Evolutionary conservation across 2,329 filamentous ascomycete species (phyloP).

Genomic region (Arthrobotrys pseudoclavata): DNA sequence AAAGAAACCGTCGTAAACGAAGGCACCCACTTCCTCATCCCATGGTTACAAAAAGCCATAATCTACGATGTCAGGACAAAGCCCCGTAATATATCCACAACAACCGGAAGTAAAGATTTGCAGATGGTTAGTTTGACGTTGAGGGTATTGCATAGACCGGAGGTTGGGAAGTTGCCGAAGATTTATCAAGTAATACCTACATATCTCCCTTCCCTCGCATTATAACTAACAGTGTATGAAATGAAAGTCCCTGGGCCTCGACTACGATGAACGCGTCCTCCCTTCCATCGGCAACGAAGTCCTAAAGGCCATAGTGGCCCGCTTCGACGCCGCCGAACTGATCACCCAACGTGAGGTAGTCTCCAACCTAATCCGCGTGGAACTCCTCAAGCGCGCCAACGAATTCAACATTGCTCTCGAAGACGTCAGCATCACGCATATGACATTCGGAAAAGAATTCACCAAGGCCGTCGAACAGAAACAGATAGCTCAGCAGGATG

Average conservation of each 20-base stretch:
- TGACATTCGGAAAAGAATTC: constrained; percentile 99
- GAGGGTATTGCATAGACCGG: constrained; percentile 92
- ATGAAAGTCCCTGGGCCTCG: constrained; percentile 91
- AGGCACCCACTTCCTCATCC: constrained; percentile 95
- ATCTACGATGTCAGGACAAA: constrained; percentile 98
- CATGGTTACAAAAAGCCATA: constrained; percentile 95
- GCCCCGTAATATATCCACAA: constrained; percentile 96
- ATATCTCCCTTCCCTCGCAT: not conserved
- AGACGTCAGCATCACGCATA: constrained; percentile 99
- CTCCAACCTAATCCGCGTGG: constrained; percentile 90
- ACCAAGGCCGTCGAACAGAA: constrained; percentile 99
- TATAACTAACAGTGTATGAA: constrained; percentile 10
- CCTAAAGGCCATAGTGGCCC: constrained; percentile 96
- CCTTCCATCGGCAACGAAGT: constrained; percentile 99
- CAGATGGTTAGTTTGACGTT: constrained; percentile 99
- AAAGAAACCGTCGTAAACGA: constrained; percentile 94
- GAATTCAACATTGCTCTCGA: constrained; percentile 99
- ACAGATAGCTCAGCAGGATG: constrained; percentile 99
- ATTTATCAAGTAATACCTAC: constrained; percentile 86
- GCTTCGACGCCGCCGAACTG: constrained; percentile 98
- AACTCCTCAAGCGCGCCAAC: constrained; percentile 89
- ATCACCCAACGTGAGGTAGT: constrained; percentile 99
- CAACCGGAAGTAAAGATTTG: constrained; percentile 97
- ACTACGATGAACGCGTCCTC: constrained; percentile 98
- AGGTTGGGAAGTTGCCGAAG: constrained; percentile 91